Base-by-base conservation (phyloP, 805 yeast genomes). In the Pichia deserticola region DNA sequence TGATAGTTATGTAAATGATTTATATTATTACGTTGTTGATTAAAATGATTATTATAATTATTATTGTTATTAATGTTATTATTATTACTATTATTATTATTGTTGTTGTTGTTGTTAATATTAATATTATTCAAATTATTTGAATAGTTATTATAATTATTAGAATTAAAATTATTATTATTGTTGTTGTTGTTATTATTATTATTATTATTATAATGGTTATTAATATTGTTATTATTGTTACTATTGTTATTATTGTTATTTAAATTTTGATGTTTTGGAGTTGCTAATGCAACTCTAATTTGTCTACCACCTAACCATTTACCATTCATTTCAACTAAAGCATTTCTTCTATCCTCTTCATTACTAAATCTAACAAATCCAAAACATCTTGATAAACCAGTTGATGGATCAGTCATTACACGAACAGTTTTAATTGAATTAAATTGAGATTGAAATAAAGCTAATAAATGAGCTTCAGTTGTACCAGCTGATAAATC, bases 391-490 rank as follows among this genome's bases (percentile, higher is more conserved):
- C 92, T 71, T 3, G 89, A 82, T 32, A 83, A 77, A 0, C 90
- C 90, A 12, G 85, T 76, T 6, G 86, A 76, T 3, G 93, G 93
- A 61, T 86, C 92, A 0, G 93, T 85, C 92, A 86, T 86, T 10
- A 86, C 92, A 52, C 93, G 70, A 7, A 86, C 93, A 2, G 93
- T 85, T 57, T 84, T 84, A 38, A 86, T 84, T 8, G 87, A 77
- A 46, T 70, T 70, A 66, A 77, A 86, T 50, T 75, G 74, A 40
- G 78, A 76, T 63, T 85, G 92, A 63, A 86, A 86, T 46, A 86
- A 70, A 28, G 87, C 81, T 44, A 86, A 66, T 51, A 86, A 66
- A 63, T 85, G 90, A 6, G 90, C 90, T 62, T 86, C 93, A 0
- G 92, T 85, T 5, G 89, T 84, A 1, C 80, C 74, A 1, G 92